These are phyloP conservation scores for Metschnikowia henanensis DNA, from an alignment of 805 yeast genomes.

Conservation along the genomic window DNA sequence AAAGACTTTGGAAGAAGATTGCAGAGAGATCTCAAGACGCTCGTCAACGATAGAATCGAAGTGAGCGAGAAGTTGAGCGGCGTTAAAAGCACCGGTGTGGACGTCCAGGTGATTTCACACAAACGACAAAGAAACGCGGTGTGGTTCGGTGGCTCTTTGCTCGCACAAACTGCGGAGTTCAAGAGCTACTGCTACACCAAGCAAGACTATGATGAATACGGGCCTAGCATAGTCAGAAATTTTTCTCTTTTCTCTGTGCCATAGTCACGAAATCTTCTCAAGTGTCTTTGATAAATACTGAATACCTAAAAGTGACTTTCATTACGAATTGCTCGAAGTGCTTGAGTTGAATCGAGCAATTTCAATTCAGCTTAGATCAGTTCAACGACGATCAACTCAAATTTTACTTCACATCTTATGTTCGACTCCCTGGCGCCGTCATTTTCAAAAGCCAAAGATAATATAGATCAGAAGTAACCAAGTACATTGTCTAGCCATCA, in stretches of 20 bases:
- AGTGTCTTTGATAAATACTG: too few relatives aligned
- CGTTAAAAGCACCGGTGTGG: conserved; percentile 87
- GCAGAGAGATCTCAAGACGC: conserved; percentile 86
- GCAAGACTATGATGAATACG: conserved; percentile 95
- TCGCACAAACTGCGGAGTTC: conserved; percentile 97
- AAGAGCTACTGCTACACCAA: conserved; percentile 96
- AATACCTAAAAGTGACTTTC: too few relatives aligned
- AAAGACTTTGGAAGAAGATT: conserved; percentile 97
- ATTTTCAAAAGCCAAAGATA: too few relatives aligned
- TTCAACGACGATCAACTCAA: too few relatives aligned
- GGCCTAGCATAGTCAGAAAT: conserved; percentile 97
- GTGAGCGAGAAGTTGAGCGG: conserved; percentile 76
- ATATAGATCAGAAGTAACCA: too few relatives aligned
- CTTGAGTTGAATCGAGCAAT: too few relatives aligned
- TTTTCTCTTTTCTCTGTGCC: conserved; percentile 93
- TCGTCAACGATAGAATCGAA: conserved; percentile 87
- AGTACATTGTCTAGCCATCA: too few relatives aligned
- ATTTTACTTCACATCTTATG: too few relatives aligned
- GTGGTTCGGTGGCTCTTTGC: conserved; percentile 97
- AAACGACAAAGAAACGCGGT: conserved; percentile 98
- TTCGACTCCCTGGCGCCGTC: too few relatives aligned
- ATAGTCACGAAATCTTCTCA: too few relatives aligned
- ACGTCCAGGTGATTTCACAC: conserved; percentile 95
- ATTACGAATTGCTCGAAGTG: too few relatives aligned
- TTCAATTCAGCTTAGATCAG: too few relatives aligned